Evolutionary conservation across 371 early-diverging fungal genomes (phyloP), one percentile per base, ranked within the genome.

Genomic region (Zopfochytrium polystomum): DNA sequence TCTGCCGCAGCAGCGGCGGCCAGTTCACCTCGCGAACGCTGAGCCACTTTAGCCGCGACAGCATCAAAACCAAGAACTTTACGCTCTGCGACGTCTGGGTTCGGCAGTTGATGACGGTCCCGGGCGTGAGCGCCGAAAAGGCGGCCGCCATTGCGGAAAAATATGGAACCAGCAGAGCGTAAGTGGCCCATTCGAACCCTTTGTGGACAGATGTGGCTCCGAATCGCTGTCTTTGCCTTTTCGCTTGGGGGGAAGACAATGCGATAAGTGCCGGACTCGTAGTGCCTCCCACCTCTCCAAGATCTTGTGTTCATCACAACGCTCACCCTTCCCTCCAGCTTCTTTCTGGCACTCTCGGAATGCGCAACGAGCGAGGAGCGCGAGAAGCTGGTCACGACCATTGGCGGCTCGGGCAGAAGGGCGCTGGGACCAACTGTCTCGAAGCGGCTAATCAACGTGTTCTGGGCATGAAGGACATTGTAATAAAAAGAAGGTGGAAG

Each of bases 101-200:
- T 30, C 79, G 86, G 45, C 88, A 92, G 85, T 73, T 95, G 35
- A 84, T 90, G 88, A 83, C 87, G 0, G 72, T 91, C 48, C 80
- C 84, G 27, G 93, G 94, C 18, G 75, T 93, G 35, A 87, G 88
- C 60, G 81, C 79, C 0, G 93, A 94, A 61, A 91, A 90, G 69
- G 96, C 94, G 0, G 42, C 70, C 13, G 78, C 85, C 7, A 76
- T 95, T 27, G 85, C 80, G 3, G 70, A 71, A 34, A 67, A 63
- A n/a, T 93, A 85, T 60, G 85, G 83, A 3, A 94, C 93, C 0
- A 85, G 90, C 45, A 49, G 55, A 27, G 60, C 58, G 74, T 73
- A 33, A 25, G 31, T 50, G 7, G 47, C 32, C 5, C 25, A 5
- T 22, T 26, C 22, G 23, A 9, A 38, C 9, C 5, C 25, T 47